Percentiles rank a stretch among this genome's conserved stretches.
phyloP scores from a whole-genome alignment of 73 alveolate species.

The Blepharisma stoltei region DNA sequence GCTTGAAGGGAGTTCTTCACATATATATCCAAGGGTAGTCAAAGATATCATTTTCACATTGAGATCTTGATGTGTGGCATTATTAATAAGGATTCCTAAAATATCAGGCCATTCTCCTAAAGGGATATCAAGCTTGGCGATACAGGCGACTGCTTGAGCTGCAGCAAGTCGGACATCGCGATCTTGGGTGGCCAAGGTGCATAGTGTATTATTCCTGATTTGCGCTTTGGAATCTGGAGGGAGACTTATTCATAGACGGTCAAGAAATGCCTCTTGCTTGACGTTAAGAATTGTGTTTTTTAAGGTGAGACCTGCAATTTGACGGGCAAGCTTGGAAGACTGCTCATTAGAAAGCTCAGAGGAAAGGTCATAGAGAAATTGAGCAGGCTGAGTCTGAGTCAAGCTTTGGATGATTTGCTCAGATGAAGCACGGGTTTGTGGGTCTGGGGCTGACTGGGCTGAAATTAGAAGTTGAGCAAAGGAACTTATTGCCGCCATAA shows the following conservation, averaged over 20 bases:
- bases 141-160: conserved; percentile 40
- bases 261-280: background rate
- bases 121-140: conserved; percentile 62
- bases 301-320: background rate
- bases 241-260: background rate
- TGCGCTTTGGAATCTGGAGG: background rate
- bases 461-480: background rate
- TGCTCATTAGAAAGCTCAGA: background rate
- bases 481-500: background rate
- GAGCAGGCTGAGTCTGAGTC: background rate
- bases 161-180: conserved; percentile 29
- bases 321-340: background rate
- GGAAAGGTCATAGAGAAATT: background rate
- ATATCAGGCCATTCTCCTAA: conserved; percentile 60
- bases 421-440: background rate
- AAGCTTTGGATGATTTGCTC: background rate
- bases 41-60: conserved; percentile 44
- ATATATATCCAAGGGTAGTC: conserved; percentile 56
- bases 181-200: conserved; percentile 31
- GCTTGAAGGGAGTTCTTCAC: conserved; percentile 53
- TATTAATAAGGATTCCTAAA: conserved; percentile 44
- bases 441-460: conserved; percentile 1
- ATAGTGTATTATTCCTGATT: conserved; percentile 19
- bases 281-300: conserved; percentile 17
- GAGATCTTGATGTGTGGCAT: conserved; percentile 41